phyloP scores from a whole-genome alignment of 257 asterid species.

The Galeopsis tetrahit region DNA sequence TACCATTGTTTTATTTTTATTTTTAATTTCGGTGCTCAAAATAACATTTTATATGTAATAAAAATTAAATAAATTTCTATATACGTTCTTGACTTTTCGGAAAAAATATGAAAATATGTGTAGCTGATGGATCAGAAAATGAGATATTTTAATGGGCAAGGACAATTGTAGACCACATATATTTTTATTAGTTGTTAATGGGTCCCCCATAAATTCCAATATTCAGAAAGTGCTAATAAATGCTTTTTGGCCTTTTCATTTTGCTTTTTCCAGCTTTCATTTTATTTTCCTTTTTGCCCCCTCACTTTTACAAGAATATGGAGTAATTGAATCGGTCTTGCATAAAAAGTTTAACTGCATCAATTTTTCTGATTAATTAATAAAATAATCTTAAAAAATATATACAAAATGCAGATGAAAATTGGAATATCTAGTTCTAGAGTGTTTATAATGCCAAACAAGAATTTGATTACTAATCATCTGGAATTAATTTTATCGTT shows the following conservation, averaged over 20 bases:
- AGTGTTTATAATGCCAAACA: not conserved
- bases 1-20: too few species aligned
- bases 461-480: too few species aligned
- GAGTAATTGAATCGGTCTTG: not conserved
- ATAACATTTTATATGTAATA: not conserved
- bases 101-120: constrained; percentile 33
- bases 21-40: too few species aligned
- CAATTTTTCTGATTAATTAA: too few species aligned
- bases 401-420: not conserved
- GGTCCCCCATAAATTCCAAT: constrained; percentile 47
- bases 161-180: constrained; percentile 52
- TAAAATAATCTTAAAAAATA: too few species aligned
- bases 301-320: constrained; percentile 26
- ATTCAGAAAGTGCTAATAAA: constrained; percentile 43
- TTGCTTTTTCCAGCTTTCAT: constrained; percentile 27
- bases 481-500: too few species aligned
- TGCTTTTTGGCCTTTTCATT: constrained; percentile 48
- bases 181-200: constrained; percentile 28
- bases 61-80: not conserved
- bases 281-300: constrained; percentile 27
- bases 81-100: constrained; percentile 9
- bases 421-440: not conserved
- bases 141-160: constrained; percentile 43
- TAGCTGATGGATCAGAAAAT: constrained; percentile 31
- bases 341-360: too few species aligned